These are phyloP conservation scores for Tilletia horrida DNA, from an alignment of 1,284 basidiomycete genomes.

Conservation along the genomic window DNA sequence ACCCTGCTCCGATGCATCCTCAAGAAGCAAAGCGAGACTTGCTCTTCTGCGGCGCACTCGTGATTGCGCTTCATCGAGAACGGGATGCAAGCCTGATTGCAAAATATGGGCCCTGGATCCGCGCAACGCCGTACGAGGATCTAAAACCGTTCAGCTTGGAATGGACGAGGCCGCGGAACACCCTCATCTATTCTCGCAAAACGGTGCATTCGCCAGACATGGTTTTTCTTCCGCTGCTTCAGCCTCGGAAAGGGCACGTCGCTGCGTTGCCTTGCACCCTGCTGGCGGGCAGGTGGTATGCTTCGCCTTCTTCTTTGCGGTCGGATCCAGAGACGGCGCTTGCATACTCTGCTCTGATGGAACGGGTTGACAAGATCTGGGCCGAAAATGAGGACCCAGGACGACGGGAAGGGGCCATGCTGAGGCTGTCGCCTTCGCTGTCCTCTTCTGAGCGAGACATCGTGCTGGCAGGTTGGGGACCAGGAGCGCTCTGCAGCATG, in stretches of 20 bases:
- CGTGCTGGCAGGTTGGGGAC: conserved; percentile 2
- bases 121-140: not conserved
- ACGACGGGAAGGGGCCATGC: no score
- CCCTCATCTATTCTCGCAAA: not conserved
- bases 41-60: conserved; percentile 7
- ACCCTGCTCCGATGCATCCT: not conserved
- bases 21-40: not conserved
- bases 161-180: not conserved
- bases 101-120: not conserved
- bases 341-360: not conserved
- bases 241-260: not conserved
- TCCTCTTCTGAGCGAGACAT: not conserved
- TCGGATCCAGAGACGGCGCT: not conserved
- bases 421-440: no score
- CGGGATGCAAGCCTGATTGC: not conserved
- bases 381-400: no score
- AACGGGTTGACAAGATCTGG: no score
- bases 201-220: not conserved
- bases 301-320: not conserved
- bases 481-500: not conserved
- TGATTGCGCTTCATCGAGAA: not conserved
- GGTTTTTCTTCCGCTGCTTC: not conserved
- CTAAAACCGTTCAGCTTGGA: not conserved
- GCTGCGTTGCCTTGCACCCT: not conserved
- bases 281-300: conserved; percentile 3